Evolutionary conservation across 257 asterid genomes (phyloP).

Genomic region (Hygrophila difformis): DNA sequence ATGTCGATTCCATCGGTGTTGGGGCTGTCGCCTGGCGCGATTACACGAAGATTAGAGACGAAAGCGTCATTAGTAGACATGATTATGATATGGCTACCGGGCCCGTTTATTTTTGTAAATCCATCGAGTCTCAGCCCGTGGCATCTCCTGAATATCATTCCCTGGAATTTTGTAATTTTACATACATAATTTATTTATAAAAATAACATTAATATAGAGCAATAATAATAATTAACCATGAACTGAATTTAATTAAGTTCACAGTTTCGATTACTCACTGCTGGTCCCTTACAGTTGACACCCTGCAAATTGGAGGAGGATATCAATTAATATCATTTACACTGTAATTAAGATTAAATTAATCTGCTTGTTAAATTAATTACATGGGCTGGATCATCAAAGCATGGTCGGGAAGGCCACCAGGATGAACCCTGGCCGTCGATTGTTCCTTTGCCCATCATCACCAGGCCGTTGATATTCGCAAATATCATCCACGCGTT

Average conservation of each 20-base stretch:
- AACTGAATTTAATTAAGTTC: too few relatives aligned
- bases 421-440: constrained; percentile 50
- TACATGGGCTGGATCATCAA: constrained; percentile 32
- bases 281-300: constrained; percentile 42
- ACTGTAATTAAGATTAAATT: neutral
- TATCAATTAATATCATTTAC: neutral
- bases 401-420: constrained; percentile 50
- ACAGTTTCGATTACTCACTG: constrained; percentile 36
- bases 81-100: constrained; percentile 41
- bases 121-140: constrained; percentile 36
- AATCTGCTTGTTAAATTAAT: neutral
- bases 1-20: constrained; percentile 57
- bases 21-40: constrained; percentile 55
- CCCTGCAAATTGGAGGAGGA: constrained; percentile 26
- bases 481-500: constrained; percentile 44
- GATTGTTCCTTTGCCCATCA: constrained; percentile 41
- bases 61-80: constrained; percentile 29
- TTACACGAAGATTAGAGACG: constrained; percentile 32
- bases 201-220: too few relatives aligned
- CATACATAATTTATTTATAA: too few relatives aligned
- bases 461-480: constrained; percentile 29
- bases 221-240: too few relatives aligned
- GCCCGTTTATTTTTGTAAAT: constrained; percentile 36
- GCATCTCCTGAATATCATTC: constrained; percentile 44
- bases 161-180: too few relatives aligned